These are phyloP conservation scores for Pogostemon cablin DNA, from an alignment of 257 asterid genomes.

Conservation along the genomic window DNA sequence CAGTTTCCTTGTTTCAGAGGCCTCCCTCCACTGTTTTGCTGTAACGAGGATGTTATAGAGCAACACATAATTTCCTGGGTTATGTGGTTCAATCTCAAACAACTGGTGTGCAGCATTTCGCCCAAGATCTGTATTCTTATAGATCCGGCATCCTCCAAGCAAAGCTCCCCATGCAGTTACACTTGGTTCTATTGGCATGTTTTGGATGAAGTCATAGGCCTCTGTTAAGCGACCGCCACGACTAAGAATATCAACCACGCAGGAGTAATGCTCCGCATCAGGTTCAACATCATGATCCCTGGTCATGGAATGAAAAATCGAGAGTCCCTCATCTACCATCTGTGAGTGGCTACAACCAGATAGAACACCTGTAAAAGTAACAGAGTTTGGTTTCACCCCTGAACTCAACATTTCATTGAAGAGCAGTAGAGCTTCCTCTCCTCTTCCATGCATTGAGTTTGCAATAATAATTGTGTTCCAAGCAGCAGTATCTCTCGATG, in stretches of 20 bases:
- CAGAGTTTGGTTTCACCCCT: slow-evolving; percentile 59
- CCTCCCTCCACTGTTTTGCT: slow-evolving; percentile 66
- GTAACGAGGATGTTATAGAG: slow-evolving; percentile 65
- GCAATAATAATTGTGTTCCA: slow-evolving; percentile 75
- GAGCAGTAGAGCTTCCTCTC: slow-evolving; percentile 54
- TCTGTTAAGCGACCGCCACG: slow-evolving; percentile 68
- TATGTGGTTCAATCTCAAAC: slow-evolving; percentile 65
- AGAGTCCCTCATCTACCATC: slow-evolving; percentile 56
- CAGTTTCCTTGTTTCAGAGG: slow-evolving; percentile 59
- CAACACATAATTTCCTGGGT: slow-evolving; percentile 67
- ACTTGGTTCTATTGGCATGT: slow-evolving; percentile 64
- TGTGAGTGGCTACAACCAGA: slow-evolving; percentile 77
- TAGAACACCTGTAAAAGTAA: slow-evolving; percentile 64
- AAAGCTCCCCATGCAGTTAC: slow-evolving; percentile 81
- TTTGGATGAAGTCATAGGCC: slow-evolving; percentile 60
- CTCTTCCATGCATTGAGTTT: slow-evolving; percentile 73
- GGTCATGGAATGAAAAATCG: slow-evolving; percentile 56
- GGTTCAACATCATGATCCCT: slow-evolving; percentile 58
- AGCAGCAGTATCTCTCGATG: slow-evolving; percentile 56
- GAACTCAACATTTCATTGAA: slow-evolving; percentile 54
- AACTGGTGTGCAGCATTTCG: slow-evolving; percentile 56
- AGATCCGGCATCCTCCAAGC: slow-evolving; percentile 68
- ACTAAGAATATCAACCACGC: slow-evolving; percentile 72
- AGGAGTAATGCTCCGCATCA: slow-evolving; percentile 63
- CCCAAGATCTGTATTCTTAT: slow-evolving; percentile 61